phyloP scores from a whole-genome alignment of 2,329 filamentous ascomycete genomes.

The Aspergillus cejpii region DNA sequence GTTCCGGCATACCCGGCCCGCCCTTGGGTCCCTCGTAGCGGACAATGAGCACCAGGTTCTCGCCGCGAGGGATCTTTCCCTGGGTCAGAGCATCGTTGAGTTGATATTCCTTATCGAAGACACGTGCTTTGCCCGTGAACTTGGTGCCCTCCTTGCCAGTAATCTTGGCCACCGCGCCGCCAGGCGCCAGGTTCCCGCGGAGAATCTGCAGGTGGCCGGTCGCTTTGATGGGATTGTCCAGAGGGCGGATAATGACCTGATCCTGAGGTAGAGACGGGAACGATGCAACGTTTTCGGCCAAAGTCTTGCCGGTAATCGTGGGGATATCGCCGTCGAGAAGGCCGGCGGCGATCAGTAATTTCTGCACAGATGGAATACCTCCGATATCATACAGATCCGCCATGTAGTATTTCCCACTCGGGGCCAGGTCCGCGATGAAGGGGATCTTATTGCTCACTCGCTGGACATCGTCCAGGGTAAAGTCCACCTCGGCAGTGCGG shows the following conservation, averaged over 20 bases:
- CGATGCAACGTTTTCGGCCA: conserved; percentile 70
- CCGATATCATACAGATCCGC: conserved; percentile 81
- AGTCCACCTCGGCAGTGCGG: conserved; percentile 67
- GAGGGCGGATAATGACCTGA: conserved; percentile 74
- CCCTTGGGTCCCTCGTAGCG: conserved; percentile 92
- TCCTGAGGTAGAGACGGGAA: conserved; percentile 71
- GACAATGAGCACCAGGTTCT: conserved; percentile 83
- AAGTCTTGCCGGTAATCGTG: conserved; percentile 77
- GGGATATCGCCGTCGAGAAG: conserved; percentile 70
- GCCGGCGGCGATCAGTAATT: conserved; percentile 69
- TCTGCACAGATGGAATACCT: conserved; percentile 78
- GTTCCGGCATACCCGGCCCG: conserved; percentile 93
- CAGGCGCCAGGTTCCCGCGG: conserved; percentile 78
- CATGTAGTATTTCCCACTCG: conserved; percentile 78
- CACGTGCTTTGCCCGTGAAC: conserved; percentile 73
- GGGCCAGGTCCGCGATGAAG: conserved; percentile 78
- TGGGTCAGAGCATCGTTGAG: conserved; percentile 67
- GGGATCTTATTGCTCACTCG: conserved; percentile 75
- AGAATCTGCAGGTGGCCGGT: conserved; percentile 87
- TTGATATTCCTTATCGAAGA: conserved; percentile 79
- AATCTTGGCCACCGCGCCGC: conserved; percentile 89
- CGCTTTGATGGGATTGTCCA: conserved; percentile 76
- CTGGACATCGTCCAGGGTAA: conserved; percentile 77
- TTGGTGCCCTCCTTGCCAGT: conserved; percentile 85
- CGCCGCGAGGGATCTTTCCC: conserved; percentile 63